Conservation (phyloP, 441 rosid species). For the Erodium trifolium region DNA sequence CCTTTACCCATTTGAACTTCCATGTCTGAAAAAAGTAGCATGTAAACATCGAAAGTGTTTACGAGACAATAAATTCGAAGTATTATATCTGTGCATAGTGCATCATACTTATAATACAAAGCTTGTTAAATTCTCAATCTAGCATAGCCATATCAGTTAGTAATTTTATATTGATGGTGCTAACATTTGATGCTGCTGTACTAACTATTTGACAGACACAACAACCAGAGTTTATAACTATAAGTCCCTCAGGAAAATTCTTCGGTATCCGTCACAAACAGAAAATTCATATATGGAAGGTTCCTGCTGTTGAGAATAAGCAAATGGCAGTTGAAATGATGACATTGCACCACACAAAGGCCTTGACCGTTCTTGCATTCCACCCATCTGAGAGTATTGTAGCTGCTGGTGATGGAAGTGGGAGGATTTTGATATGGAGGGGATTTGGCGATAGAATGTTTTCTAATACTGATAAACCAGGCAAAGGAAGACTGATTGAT, state of each 20-base stretch:
- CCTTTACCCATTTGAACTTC: not conserved
- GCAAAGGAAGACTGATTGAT: slow-evolving; percentile 21
- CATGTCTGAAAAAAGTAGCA: not conserved
- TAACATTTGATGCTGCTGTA: slow-evolving; percentile 9
- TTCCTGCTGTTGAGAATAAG: slow-evolving; percentile 45
- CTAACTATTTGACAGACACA: slow-evolving; percentile 44
- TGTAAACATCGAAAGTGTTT: not conserved
- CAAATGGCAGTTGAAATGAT: slow-evolving; percentile 40
- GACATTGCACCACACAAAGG: slow-evolving; percentile 74
- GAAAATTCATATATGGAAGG: slow-evolving; percentile 66
- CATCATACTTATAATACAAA: not conserved
- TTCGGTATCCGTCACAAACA: slow-evolving; percentile 51
- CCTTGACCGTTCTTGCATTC: slow-evolving; percentile 58
- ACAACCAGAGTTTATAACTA: slow-evolving; percentile 50
- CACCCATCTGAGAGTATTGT: slow-evolving; percentile 75
- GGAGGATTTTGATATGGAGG: slow-evolving; percentile 93
- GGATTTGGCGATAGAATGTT: slow-evolving; percentile 55
- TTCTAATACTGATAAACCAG: slow-evolving; percentile 23
- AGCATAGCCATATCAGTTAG: not conserved
- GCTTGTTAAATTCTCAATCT: not conserved
- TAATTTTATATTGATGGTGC: not conserved
- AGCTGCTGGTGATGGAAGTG: slow-evolving; percentile 88
- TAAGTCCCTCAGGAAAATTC: slow-evolving; percentile 55
- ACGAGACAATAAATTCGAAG: not conserved
- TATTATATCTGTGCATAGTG: not conserved